Base-by-base conservation (phyloP, 139 green algal genomes). In the Volvox africanus region DNA sequence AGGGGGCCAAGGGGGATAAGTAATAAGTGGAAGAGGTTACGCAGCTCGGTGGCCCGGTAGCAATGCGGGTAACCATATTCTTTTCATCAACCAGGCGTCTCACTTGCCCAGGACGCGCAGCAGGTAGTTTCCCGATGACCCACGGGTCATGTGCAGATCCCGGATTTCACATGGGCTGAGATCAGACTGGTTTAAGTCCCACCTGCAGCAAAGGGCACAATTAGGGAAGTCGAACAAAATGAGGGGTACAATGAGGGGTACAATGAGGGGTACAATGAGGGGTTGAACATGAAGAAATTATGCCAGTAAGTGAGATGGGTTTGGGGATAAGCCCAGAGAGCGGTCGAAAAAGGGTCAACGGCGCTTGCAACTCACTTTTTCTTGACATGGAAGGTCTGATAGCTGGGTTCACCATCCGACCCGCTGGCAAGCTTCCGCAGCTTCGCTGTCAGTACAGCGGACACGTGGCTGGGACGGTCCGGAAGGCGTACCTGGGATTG, bases 51-150 rank as follows among this genome's bases (percentile, higher is more conserved):
- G 44, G 5, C 9, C 5, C 9, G 44, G 44, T 55, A n/a, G 44
- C 44, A 9, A 55, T 55, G 44, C 44, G 5, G 9, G 44, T 9
- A 55, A 55, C 9, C 44, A 55, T 14, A n/a, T n/a, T n/a, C n/a
- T n/a, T n/a, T n/a, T 9, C 44, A 55, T 55, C 44, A 55, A 55
- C 44, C 67, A 32, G 67, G 44, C 37, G n/a, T 28, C 50, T 37
- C 13, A 86, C 80, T 55, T 86, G 80, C 80, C 80, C 13, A 86
- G 80, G 2, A 86, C 50, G 36, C 80, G 80, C 80, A 86, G 55
- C 28, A 44, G n/a, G 80, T 86, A 86, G 55, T 55, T 37, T 22
- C 80, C 50, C 17, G 26, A 28, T 14, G 26, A 32, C 55, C 80
- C 80, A 32, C 50, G 50, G 50, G 50, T 86, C 50, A 86, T 55